Evolutionary conservation across 257 asterid genomes (phyloP), one percentile per base, ranked within the genome.

Genomic region (Scutellaria barbata): DNA sequence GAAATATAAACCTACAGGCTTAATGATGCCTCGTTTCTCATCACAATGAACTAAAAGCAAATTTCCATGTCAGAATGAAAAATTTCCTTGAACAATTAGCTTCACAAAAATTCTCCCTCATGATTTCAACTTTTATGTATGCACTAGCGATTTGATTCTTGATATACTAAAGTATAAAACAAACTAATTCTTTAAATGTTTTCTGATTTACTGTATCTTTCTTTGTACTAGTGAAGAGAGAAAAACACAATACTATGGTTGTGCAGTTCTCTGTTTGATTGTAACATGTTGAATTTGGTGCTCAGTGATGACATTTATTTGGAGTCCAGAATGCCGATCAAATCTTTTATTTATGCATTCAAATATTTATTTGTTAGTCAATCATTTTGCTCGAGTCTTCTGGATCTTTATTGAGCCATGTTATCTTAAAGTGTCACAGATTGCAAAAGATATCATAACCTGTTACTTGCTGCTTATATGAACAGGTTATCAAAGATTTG

Each of bases 401-500:
- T 10, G 57, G 1, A 66, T 54, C 16, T 6, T 30, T 30, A 20
- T 33, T 8, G 54, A 35, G 12, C n/a, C 46, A 35, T 73, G 42
- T 62, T 51, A 62, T 66, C 45, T 1, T n/a, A 8, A 48, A 17
- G 47, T 17, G 25, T 17, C 40, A 10, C 10, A 48, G 4, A 17
- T 7, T 56, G 61, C 71, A 58, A 70, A 72, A 75, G 79, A 77
- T 46, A 66, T 59, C 40, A 68, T 47, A 50, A 20, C 47, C 47
- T 5, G 25, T 22, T 16, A 17, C 56, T 22, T 11, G 40, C 3
- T 17, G 17, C 39, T 71, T 18, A 1, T 76, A 37, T 47, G 53
- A 73, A 60, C 74, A 89, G 98, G 80, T 83, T 58, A 73, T 88
- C 45, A 72, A 77, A 79, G 86, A 85, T 61, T 72, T 73, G 64